Evolutionary conservation across 257 asterid genomes (phyloP), one percentile per base, ranked within the genome.

Genomic region (Perilla frutescens): DNA sequence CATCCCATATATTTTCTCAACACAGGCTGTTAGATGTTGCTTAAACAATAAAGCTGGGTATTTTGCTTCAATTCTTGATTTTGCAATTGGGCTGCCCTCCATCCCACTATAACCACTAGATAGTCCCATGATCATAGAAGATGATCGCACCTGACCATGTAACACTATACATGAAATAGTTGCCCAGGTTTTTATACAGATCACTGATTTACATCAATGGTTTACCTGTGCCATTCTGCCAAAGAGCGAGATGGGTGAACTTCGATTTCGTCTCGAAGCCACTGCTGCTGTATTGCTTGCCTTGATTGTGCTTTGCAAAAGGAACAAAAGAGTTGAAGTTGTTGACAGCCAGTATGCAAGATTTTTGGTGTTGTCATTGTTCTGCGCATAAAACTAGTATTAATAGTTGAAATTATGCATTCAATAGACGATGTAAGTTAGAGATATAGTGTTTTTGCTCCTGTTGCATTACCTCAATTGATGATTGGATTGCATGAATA

Each of bases 11-110:
- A 90, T 84, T 84, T 92, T 92, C 87, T 92, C 96, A 68, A 88
- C 96, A 66, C 98, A 92, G 76, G 97, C 97, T 58, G 96, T 90
- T 69, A 92, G 76, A 79, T 92, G 96, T 81, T 92, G 98, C 87
- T 92, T 92, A 79, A 92, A 92, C 81, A 92, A 77, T 75, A 92
- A 70, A 74, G 96, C 98, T 34, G 98, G 98, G 72, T 92, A 92
- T 84, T 87, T 92, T 56, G 97, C 96, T 84, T 88, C 97, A 76
- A 92, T 87, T 72, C 96, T 83, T 71, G 96, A 87, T 77, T 83
- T 84, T 5, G 75, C 66, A 47, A 78, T 82, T 41, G 92, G 90
- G 73, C 85, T 90, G 72, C 95, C 96, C 77, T 90, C 97, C 86
- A 92, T 88, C 71, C 98, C 98, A 5, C 97, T 88, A 83, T 92